Evolutionary conservation across 768 basidiomycete species (phyloP).

Genomic region (Calocybe gangraenosa): DNA sequence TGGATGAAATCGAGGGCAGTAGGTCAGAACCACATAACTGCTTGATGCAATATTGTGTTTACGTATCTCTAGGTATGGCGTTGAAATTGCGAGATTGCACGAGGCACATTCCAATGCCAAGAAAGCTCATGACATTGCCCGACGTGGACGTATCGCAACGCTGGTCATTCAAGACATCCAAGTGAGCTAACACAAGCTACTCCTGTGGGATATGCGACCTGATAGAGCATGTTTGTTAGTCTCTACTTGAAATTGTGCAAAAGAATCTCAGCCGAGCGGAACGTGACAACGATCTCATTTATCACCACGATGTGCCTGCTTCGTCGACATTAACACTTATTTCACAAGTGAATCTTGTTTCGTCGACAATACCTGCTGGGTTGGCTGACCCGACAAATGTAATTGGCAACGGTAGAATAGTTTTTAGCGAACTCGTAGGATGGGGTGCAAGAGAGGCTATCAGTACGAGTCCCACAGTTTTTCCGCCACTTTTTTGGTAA

Average conservation of each 20-base stretch:
- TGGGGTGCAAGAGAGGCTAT: slow-evolving; percentile 90
- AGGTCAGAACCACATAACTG: slow-evolving; percentile 36
- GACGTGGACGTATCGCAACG: slow-evolving; percentile 55
- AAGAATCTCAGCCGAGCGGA: slow-evolving; percentile 67
- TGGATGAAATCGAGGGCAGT: slow-evolving; percentile 81
- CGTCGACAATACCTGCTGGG: slow-evolving; percentile 50
- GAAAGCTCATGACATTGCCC: slow-evolving; percentile 64
- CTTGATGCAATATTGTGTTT: slow-evolving; percentile 5
- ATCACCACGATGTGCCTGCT: slow-evolving; percentile 84
- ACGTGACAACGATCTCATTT: slow-evolving; percentile 94
- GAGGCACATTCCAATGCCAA: slow-evolving; percentile 67
- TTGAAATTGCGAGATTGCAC: slow-evolving; percentile 75
- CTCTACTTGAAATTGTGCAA: slow-evolving; percentile 67
- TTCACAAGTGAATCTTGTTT: slow-evolving; percentile 61
- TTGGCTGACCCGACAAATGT: slow-evolving; percentile 55
- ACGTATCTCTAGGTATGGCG: slow-evolving; percentile 68
- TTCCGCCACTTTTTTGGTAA: not conserved
- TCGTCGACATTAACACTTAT: slow-evolving; percentile 63
- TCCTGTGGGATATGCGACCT: slow-evolving; percentile 2
- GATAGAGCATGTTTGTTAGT: slow-evolving; percentile 40
- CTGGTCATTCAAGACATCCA: slow-evolving; percentile 76
- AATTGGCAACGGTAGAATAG: slow-evolving; percentile 47
- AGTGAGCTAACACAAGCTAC: slow-evolving; percentile 35
- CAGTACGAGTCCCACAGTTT: slow-evolving; percentile 45
- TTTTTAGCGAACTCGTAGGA: slow-evolving; percentile 74